Conservation (phyloP, 2,329 filamentous ascomycete genomes). For the Talaromyces marneffei region DNA sequence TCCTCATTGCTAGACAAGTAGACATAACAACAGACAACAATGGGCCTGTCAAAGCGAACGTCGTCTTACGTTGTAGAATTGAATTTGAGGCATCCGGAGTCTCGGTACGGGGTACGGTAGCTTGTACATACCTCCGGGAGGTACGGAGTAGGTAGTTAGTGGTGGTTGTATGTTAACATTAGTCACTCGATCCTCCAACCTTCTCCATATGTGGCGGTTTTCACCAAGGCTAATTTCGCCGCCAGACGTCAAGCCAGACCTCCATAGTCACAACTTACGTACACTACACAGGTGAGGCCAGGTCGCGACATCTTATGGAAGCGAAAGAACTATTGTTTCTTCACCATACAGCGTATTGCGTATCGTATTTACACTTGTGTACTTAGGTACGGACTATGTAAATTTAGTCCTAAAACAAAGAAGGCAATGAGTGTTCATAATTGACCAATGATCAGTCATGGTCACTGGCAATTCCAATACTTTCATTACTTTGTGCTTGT, state of each 20-base stretch:
- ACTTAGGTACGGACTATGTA: neutral
- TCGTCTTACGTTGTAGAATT: neutral
- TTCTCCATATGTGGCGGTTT: neutral
- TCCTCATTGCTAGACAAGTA: neutral
- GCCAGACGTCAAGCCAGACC: neutral
- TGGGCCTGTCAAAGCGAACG: neutral
- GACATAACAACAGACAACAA: neutral
- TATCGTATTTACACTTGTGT: neutral
- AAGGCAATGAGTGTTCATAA: neutral
- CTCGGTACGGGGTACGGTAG: neutral
- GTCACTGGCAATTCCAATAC: neutral
- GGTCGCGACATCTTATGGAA: neutral
- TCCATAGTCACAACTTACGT: neutral
- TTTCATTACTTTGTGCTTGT: neutral
- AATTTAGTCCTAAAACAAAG: neutral
- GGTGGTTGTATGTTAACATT: neutral
- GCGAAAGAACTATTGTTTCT: neutral
- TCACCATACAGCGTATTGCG: neutral
- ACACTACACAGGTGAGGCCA: neutral
- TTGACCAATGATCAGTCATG: neutral
- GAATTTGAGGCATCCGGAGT: neutral
- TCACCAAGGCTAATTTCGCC: neutral
- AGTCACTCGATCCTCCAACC: neutral
- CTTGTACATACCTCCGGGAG: neutral
- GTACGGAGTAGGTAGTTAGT: neutral